phyloP scores from a whole-genome alignment of 164 flowering plant genomes.

The Piper betle region DNA sequence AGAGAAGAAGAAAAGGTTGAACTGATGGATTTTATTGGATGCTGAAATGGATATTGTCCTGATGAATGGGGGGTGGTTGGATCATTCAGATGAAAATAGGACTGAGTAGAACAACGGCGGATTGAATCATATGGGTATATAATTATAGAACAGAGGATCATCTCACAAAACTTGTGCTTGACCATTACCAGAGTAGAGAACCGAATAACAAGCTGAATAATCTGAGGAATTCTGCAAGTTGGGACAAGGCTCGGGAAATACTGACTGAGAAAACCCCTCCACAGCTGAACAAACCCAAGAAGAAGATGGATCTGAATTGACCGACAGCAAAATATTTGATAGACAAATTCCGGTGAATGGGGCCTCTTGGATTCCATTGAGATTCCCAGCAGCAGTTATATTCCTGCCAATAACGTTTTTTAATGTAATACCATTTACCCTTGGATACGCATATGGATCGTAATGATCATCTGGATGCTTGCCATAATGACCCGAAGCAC shows the following conservation, averaged over 20 bases:
- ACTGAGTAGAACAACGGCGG: slow-evolving; percentile 9
- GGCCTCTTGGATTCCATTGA: slow-evolving; percentile 36
- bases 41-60: slow-evolving; percentile 6
- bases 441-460: slow-evolving; percentile 45
- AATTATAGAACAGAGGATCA: not conserved
- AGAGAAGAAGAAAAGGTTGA: slow-evolving; percentile 3
- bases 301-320: slow-evolving; percentile 18
- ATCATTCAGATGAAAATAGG: not conserved
- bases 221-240: slow-evolving; percentile 18
- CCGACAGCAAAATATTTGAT: slow-evolving; percentile 33
- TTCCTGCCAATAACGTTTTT: slow-evolving; percentile 37
- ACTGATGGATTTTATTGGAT: slow-evolving; percentile 11
- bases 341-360: slow-evolving; percentile 55
- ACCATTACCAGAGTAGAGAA: slow-evolving; percentile 6
- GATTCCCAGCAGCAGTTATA: slow-evolving; percentile 36
- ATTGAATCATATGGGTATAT: not conserved
- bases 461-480: slow-evolving; percentile 48
- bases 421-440: slow-evolving; percentile 29
- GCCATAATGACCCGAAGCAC: slow-evolving; percentile 27
- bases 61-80: slow-evolving; percentile 4
- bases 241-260: slow-evolving; percentile 35
- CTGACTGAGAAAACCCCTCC: slow-evolving; percentile 32
- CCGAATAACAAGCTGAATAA: slow-evolving; percentile 23
- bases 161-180: slow-evolving; percentile 14
- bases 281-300: slow-evolving; percentile 58